Conservation (phyloP, 345 rosid genomes). For the Lepidium aucheri region DNA sequence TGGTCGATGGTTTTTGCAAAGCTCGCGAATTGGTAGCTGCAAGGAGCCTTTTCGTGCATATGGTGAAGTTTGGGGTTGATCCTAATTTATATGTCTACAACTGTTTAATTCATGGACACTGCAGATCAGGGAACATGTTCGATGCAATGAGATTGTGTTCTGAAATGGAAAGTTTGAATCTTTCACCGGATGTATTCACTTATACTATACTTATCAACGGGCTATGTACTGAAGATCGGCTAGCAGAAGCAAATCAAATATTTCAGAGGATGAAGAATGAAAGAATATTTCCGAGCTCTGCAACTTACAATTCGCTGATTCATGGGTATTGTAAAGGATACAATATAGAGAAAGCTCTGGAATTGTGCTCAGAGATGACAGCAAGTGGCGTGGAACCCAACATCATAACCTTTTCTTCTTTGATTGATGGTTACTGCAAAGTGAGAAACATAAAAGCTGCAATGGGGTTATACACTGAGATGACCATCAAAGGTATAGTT, state of each 20-base stretch:
- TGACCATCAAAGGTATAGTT: conserved; percentile 45
- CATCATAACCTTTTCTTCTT: conserved; percentile 46
- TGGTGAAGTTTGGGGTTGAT: conserved; percentile 48
- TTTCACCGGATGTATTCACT: conserved; percentile 51
- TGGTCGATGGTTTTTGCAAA: conserved; percentile 55
- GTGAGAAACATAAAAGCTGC: conserved; percentile 49
- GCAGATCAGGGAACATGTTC: conserved; percentile 32
- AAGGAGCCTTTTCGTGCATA: conserved; percentile 38
- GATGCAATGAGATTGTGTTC: conserved; percentile 37
- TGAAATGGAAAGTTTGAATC: conserved; percentile 42
- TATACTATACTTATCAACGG: conserved; percentile 53
- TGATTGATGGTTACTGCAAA: conserved; percentile 61
- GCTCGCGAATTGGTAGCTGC: conserved; percentile 36
- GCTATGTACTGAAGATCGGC: conserved; percentile 26
- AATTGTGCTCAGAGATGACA: conserved; percentile 51
- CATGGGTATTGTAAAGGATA: conserved; percentile 49
- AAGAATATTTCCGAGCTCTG: conserved; percentile 42
- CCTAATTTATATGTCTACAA: conserved; percentile 56
- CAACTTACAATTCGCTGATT: conserved; percentile 49
- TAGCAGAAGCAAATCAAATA: conserved; percentile 36
- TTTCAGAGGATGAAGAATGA: conserved; percentile 43
- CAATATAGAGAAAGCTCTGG: conserved; percentile 48
- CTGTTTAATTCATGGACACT: conserved; percentile 49
- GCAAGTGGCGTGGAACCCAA: conserved; percentile 42
- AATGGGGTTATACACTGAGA: conserved; percentile 47